Base-by-base conservation (phyloP, 2,329 filamentous ascomycete genomes). In the Stemphylium vesicarium region DNA sequence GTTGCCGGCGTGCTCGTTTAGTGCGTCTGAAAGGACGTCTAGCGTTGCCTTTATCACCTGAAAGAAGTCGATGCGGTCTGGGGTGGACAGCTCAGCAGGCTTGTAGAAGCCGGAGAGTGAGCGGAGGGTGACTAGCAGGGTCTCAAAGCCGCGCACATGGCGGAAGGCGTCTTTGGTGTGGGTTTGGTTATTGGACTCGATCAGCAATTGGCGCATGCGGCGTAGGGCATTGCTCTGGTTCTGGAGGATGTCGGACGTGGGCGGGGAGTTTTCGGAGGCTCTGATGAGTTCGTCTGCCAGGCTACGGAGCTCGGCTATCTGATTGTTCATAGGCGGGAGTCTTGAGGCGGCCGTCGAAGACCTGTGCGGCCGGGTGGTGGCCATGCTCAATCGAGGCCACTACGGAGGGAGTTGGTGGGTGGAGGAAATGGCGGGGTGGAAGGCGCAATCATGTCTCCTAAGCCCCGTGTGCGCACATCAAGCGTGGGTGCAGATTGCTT, bases 1-100 rank as follows among this genome's bases (percentile, higher is more conserved):
- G 76, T 98, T 99, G 16, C 93, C 94, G 41, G 88, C 83, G 74
- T 98, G 92, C 40, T 87, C 86, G 49, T 86, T 85, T 62, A 99
- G 83, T 12, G 87, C 87, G 42, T 89, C 88, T 1, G 90, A 88
- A 24, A 98, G 78, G 12, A 95, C 85, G 29, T 86, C 86, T 35
- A 95, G 79, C n/a, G 89, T 83, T 8, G 83, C 83, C 67, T 92
- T 85, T 15, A 96, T 79, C 15, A 94, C 79, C 56, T 85, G 82
- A 68, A 92, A 90, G 53, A 91, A 80, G 39, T 82, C 81, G 52
- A 81, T 78, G 72, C 88, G 90, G 56, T 91, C 87, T 40, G 85
- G 78, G 35, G 85, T 77, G 45, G 77, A 84, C 69, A 84, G 82
- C 69, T 83, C 86, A 52, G 79, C 79, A n/a, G 84, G 86, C 66